These are phyloP conservation scores for Fraxinus quadrangulata DNA, from an alignment of 257 asterid species.

Conservation along the genomic window DNA sequence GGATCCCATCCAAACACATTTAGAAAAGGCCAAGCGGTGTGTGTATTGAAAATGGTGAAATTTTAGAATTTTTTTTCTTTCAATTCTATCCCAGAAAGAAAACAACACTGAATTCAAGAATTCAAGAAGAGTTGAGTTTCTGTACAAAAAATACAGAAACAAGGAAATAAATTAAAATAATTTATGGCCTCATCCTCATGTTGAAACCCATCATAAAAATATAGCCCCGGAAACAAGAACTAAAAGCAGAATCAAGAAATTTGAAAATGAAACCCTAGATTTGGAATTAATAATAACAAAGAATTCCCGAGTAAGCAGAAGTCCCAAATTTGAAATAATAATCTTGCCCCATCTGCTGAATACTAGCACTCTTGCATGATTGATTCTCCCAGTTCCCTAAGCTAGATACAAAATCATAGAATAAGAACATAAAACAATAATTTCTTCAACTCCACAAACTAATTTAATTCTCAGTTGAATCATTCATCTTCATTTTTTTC, in stretches of 20 bases:
- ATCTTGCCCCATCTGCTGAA: slow-evolving; percentile 19
- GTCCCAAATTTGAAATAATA: not conserved
- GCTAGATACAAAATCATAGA: slow-evolving; percentile 12
- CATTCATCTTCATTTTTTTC: not conserved
- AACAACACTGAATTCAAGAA: slow-evolving; percentile 10
- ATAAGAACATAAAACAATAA: slow-evolving; percentile 21
- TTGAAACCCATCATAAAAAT: not conserved
- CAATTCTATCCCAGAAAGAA: slow-evolving; percentile 12
- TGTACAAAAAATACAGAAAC: not conserved
- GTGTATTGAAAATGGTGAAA: slow-evolving; percentile 13
- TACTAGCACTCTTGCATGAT: slow-evolving; percentile 13
- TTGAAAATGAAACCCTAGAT: slow-evolving; percentile 29
- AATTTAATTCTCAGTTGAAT: not conserved
- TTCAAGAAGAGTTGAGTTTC: slow-evolving; percentile 14
- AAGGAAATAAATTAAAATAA: not conserved
- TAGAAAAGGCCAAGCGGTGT: slow-evolving; percentile 5
- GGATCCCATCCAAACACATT: slow-evolving; percentile 3
- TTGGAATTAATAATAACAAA: not conserved
- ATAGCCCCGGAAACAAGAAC: not conserved
- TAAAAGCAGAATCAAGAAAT: not conserved
- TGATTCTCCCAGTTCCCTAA: slow-evolving; percentile 1
- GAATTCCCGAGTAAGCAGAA: slow-evolving; percentile 13
- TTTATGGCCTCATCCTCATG: too few species aligned
- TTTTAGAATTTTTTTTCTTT: slow-evolving; percentile 4
- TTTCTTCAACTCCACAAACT: not conserved